These are phyloP conservation scores for Coemansia sp. DNA, from an alignment of 192 early-diverging fungal species.

Conservation along the genomic window DNA sequence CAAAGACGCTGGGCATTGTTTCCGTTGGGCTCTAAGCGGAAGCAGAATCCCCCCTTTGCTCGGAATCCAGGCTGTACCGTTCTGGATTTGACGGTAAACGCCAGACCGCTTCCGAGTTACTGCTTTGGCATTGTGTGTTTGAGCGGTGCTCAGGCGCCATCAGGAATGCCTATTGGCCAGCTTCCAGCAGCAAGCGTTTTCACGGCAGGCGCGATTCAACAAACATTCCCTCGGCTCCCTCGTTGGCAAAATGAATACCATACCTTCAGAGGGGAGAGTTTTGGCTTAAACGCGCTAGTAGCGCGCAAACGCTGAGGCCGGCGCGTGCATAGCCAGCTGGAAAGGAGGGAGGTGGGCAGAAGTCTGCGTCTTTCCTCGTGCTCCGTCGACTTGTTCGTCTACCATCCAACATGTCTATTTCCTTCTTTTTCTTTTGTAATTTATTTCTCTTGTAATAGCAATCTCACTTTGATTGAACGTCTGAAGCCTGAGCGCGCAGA, in stretches of 20 bases:
- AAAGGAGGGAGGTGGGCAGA: neutral
- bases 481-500: neutral
- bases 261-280: too few species aligned
- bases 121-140: constrained; percentile 2
- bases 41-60: too few species aligned
- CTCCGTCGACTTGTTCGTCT: neutral
- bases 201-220: neutral
- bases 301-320: neutral
- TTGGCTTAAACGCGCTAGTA: too few species aligned
- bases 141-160: neutral
- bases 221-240: constrained; percentile 6
- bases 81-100: too few species aligned
- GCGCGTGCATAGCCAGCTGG: neutral
- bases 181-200: neutral
- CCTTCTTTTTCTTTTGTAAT: constrained; percentile 2
- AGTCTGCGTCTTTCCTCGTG: neutral
- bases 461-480: neutral
- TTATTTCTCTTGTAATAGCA: neutral
- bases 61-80: too few species aligned
- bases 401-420: neutral
- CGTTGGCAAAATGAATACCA: neutral
- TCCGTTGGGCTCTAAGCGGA: too few species aligned
- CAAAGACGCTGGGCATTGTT: too few species aligned
- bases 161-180: neutral
- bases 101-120: constrained; percentile 9